Conservation (phyloP, 176 grass and related monocot species). For the Pontederia crassipes region DNA sequence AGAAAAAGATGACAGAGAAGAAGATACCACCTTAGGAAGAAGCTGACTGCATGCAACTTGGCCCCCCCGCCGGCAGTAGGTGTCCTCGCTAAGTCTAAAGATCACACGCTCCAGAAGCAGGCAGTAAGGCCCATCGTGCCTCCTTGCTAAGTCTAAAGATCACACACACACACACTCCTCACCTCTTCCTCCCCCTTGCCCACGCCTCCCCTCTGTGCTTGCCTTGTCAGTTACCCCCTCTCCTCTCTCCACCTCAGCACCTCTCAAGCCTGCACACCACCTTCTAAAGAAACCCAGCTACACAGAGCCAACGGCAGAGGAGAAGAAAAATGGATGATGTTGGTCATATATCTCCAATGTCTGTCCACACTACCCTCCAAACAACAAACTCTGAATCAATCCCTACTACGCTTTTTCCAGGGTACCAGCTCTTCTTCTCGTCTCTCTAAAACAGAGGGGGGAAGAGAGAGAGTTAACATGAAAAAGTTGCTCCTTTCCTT, state of each 20-base stretch:
- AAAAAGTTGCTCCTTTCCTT: conserved; percentile 7
- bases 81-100: conserved; percentile 9
- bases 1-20: no score
- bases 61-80: conserved; percentile 1
- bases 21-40: no score
- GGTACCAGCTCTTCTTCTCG: not conserved
- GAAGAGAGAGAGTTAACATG: conserved; percentile 4
- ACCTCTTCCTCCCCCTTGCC: conserved; percentile 4
- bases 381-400: not conserved
- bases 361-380: not conserved
- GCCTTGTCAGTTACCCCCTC: not conserved
- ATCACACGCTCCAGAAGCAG: not conserved
- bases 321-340: not conserved
- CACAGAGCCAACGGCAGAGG: conserved; percentile 15
- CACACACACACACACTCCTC: not conserved
- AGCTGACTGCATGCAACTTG: not conserved
- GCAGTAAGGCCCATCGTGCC: not conserved
- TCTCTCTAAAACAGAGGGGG: conserved; percentile 13
- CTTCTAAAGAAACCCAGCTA: not conserved
- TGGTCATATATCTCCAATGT: no score
- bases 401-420: not conserved
- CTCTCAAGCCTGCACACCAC: not conserved
- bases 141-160: conserved; percentile 13
- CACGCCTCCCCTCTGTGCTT: conserved; percentile 7
- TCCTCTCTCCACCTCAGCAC: conserved; percentile 2